Percentiles rank a stretch among this genome's conserved stretches.
phyloP scores from a whole-genome alignment of 2,329 filamentous ascomycete species.

The Colletotrichum gloeosporioides region DNA sequence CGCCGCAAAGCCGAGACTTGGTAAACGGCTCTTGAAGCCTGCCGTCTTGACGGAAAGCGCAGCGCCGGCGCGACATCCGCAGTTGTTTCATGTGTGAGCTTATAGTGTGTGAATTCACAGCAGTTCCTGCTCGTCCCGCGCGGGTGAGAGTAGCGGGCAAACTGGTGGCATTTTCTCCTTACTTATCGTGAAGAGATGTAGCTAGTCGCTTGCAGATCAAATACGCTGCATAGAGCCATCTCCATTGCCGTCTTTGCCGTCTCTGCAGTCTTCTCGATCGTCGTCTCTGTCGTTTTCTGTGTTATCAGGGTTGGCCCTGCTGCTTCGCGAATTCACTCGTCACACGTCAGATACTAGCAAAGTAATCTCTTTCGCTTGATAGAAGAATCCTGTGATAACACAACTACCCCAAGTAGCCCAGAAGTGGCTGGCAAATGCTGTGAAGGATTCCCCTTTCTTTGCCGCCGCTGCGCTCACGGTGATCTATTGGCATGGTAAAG shows the following conservation, averaged over 20 bases:
- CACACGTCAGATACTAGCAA: too few relatives aligned
- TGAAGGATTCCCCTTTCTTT: background rate
- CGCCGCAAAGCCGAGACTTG: background rate
- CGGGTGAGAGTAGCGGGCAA: background rate
- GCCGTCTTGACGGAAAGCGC: background rate
- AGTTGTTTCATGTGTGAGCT: background rate
- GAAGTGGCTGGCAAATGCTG: background rate
- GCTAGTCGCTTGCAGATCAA: background rate
- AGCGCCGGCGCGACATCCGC: background rate
- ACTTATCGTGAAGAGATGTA: background rate
- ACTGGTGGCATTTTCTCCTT: background rate
- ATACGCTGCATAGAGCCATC: background rate
- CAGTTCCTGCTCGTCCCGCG: background rate
- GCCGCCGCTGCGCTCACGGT: background rate
- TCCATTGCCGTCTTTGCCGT: background rate
- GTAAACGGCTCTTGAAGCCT: background rate
- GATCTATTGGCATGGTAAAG: background rate
- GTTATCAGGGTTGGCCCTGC: background rate
- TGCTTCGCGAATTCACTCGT: background rate
- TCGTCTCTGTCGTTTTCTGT: background rate
- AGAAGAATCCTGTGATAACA: too few relatives aligned
- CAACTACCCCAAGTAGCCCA: too few relatives aligned
- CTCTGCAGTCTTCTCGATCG: background rate
- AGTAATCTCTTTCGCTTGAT: too few relatives aligned
- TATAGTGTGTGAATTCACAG: too few relatives aligned